Evolutionary conservation across 2,329 filamentous ascomycete species (phyloP), one percentile per base, ranked within the genome.

Genomic region (Sporothrix phasma): DNA sequence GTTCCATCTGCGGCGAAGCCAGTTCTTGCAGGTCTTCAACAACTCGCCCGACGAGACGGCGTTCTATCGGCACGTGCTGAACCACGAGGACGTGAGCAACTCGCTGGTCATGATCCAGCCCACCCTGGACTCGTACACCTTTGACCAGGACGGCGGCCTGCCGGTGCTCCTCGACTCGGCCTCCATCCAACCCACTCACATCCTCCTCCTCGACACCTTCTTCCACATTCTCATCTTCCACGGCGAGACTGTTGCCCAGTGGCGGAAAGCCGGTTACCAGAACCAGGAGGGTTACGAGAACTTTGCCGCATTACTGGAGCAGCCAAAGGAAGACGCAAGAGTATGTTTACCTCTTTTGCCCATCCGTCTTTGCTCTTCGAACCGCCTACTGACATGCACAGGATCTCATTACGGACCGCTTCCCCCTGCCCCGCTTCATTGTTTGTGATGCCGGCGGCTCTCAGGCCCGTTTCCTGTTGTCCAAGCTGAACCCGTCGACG

Each of bases 141-240:
- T 99, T 73, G 93, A 97, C 70, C 91, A 96, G 71, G 93, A 97
- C 66, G 92, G 92, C 29, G 88, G 90, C 54, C 86, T 92, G 68
- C 93, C 94, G 1, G 94, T 99, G n/a, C 80, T 99, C 26, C 84
- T 99, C 41, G 94, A 99, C 75, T 97, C 93, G 15, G 92, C 92
- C 41, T 97, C 92, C 5, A 99, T 99, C 70, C 93, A 97, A 73
- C 88, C 92, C 10, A 90, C 92, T 24, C 95, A 96, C 66, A 90
- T 97, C 66, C 83, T 99, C 60, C 85, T 99, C 11, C 87, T 99
- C 63, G 94, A 99, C 72, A 97, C 94, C 0, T 99, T 99, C 81
- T 99, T 99, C 84, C 94, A 99, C 75, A 99, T 99, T 67, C 85
- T 99, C 63, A 99, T 99, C 71, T 99, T 97, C 84, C 92, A 99